Base-by-base conservation (phyloP, 345 rosid species). In the Corchorus capsularis region DNA sequence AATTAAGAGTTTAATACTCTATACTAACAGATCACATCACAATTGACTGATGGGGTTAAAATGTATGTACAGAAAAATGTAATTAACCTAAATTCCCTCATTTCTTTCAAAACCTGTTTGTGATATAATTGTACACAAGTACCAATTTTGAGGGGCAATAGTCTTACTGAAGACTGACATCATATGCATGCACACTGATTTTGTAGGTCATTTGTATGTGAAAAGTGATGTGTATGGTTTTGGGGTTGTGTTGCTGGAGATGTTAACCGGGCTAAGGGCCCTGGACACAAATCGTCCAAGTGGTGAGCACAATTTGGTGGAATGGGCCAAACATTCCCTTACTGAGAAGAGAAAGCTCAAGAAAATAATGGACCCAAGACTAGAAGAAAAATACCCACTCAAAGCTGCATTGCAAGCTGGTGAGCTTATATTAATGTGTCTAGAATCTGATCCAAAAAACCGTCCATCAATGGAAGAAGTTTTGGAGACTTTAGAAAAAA, bases 191-290 rank as follows among this genome's bases (percentile, higher is more conserved):
- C 16, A 69, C 14, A 6, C 4, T 8, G 27, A 4, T 19, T 34
- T 67, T 20, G 9, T 85, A 91, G 97, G 97, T 12, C 98, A 93
- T 80, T 72, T 93, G 72, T 93, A 94, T 57, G 90, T 94, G 63
- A 82, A 81, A 79, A 92, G 97, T 63, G 98, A 94, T 55, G 98
- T 94, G 3, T 91, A 93, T 50, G 98, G 98, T 0, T 94, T 94
- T 13, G 98, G 98, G 0, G 97, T 93, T 0, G 97, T 94, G 41
- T 73, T 94, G 14, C 82, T 94, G 15, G 97, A 94, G 78, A 34
- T 93, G 75, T 22, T 94, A 71, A 91, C 98, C 17, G 98, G 98
- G 5, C 71, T 82, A 34, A 84, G 73, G 76, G 91, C 95, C 2
- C 59, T 89, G 19, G 98, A 94, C 81, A n/a, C 80, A 3, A 85